Conservation (phyloP, 73 alveolate species). For the Paramecium biaurelia region DNA sequence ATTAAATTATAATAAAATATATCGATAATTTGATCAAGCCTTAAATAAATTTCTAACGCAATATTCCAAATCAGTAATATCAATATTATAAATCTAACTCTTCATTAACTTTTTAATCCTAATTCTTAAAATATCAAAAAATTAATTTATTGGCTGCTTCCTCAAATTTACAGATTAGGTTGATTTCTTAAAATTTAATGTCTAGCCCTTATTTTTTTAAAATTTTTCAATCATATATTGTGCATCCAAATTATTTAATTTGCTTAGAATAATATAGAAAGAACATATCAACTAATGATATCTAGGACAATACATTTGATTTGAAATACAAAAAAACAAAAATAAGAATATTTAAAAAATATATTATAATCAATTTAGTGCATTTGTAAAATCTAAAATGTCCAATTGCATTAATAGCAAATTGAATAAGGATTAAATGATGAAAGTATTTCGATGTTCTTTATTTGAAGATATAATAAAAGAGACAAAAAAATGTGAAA, state of each 20-base stretch:
- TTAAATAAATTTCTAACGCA: background rate
- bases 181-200: too few relatives aligned
- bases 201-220: too few relatives aligned
- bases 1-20: background rate
- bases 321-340: conserved; percentile 36
- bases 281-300: too few relatives aligned
- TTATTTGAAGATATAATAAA: too few relatives aligned
- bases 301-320: background rate
- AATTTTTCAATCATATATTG: too few relatives aligned
- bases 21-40: background rate
- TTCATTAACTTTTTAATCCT: background rate
- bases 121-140: background rate
- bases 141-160: background rate
- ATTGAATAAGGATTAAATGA: conserved; percentile 67
- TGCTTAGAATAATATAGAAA: too few relatives aligned
- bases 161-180: background rate
- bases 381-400: conserved; percentile 78
- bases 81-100: background rate
- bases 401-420: conserved; percentile 74
- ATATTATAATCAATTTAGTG: conserved; percentile 77
- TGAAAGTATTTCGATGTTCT: conserved; percentile 51
- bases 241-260: too few relatives aligned
- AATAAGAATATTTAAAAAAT: background rate
- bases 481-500: too few relatives aligned
- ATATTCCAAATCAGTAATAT: background rate